Evolutionary conservation across 441 rosid genomes (phyloP).

Genomic region (Corymbia citriodora): DNA sequence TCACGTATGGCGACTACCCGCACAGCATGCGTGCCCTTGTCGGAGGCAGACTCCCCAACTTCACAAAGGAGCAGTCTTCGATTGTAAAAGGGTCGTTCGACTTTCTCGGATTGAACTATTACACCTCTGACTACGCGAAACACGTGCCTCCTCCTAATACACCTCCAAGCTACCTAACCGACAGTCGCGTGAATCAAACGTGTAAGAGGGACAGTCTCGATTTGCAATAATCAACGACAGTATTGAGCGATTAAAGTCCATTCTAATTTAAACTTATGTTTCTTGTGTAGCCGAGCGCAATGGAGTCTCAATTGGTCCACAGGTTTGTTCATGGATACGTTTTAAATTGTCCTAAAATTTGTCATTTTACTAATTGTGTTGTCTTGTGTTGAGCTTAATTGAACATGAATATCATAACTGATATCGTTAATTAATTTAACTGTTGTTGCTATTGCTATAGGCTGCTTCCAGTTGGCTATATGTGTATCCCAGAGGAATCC

Average conservation of each 20-base stretch:
- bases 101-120: slow-evolving; percentile 2
- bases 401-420: neutral
- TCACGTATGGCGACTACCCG: neutral
- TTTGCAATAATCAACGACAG: neutral
- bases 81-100: slow-evolving; percentile 1
- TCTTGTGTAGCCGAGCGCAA: neutral
- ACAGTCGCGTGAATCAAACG: neutral
- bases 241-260: neutral
- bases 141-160: neutral
- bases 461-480: neutral
- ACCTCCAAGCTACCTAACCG: neutral
- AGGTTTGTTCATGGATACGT: neutral
- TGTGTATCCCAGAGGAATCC: neutral
- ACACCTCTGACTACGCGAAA: neutral
- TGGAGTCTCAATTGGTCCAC: neutral
- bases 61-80: neutral
- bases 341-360: neutral
- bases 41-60: neutral
- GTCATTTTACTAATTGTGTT: neutral
- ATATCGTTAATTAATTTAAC: neutral
- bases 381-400: neutral
- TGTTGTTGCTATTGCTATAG: neutral
- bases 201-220: neutral
- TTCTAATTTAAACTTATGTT: neutral
- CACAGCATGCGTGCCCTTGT: neutral